phyloP scores from a whole-genome alignment of 768 basidiomycete genomes.

The Sarcomyxa edulis region DNA sequence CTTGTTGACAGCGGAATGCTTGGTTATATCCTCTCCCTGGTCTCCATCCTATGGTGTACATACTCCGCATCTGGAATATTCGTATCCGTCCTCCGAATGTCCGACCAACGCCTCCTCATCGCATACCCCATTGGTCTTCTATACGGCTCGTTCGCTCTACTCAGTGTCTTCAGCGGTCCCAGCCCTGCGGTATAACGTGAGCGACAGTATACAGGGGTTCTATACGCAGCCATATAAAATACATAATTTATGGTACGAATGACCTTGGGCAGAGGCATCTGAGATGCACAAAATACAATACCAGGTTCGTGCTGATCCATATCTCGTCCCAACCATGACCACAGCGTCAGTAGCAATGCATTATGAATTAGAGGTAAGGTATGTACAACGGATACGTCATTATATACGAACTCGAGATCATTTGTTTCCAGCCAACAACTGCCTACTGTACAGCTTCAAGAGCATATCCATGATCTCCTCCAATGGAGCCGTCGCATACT shows the following conservation, averaged over 20 bases:
- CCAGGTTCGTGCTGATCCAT: no score
- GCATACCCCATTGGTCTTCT: slow-evolving; percentile 94
- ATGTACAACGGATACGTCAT: slow-evolving; percentile 3
- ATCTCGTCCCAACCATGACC: no score
- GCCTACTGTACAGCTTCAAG: slow-evolving; percentile 71
- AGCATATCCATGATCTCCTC: slow-evolving; percentile 83
- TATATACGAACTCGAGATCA: slow-evolving; percentile 4
- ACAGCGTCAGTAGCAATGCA: no score
- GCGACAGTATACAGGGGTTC: no score
- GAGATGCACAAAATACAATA: slow-evolving; percentile 1
- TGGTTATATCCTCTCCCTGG: slow-evolving; percentile 76
- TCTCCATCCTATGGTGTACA: slow-evolving; percentile 95
- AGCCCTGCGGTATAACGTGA: slow-evolving; percentile 17
- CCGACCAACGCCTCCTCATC: slow-evolving; percentile 89
- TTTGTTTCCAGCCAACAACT: slow-evolving; percentile 40
- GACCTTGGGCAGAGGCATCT: not conserved
- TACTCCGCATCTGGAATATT: slow-evolving; percentile 95
- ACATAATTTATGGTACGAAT: slow-evolving; percentile 1
- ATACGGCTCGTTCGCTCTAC: slow-evolving; percentile 90
- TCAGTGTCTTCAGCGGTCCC: slow-evolving; percentile 80
- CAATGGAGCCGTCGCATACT: slow-evolving; percentile 78
- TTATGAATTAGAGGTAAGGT: no score
- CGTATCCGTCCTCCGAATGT: slow-evolving; percentile 92
- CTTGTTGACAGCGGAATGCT: slow-evolving; percentile 58
- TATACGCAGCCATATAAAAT: no score